These are phyloP conservation scores for Colletotrichum orchidophilum DNA, from an alignment of 2,329 filamentous ascomycete genomes.

Conservation along the genomic window DNA sequence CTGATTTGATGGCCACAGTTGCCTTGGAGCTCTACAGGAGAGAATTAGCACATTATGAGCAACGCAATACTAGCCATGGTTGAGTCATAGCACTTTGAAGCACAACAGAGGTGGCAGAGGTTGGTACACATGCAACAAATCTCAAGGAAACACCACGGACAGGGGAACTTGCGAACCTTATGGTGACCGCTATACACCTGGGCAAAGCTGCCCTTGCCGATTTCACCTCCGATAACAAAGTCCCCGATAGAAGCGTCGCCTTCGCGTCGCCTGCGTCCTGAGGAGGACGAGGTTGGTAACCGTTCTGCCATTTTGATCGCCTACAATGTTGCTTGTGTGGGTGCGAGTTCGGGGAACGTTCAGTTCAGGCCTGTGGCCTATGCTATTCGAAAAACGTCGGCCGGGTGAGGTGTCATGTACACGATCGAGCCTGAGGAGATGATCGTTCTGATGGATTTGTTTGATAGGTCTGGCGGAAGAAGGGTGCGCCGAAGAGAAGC, in stretches of 20 bases:
- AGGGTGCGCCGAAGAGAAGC: constrained; percentile 34
- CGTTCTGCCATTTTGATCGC: constrained; percentile 50
- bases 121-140: neutral
- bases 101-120: neutral
- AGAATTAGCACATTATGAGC: constrained; percentile 1
- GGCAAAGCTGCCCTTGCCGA: constrained; percentile 97
- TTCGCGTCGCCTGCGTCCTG: constrained; percentile 44
- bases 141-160: constrained; percentile 16
- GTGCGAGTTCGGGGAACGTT: constrained; percentile 39
- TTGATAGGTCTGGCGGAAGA: neutral
- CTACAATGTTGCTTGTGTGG: constrained; percentile 44
- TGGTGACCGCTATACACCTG: constrained; percentile 91
- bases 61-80: neutral
- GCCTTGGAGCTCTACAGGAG: constrained; percentile 74
- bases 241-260: constrained; percentile 64
- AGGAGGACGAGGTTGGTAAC: constrained; percentile 47
- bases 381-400: constrained; percentile 45
- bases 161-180: constrained; percentile 67
- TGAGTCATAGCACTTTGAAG: neutral
- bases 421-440: constrained; percentile 35
- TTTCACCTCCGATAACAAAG: constrained; percentile 86
- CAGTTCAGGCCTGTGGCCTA: constrained; percentile 29
- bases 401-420: constrained; percentile 51
- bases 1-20: constrained; percentile 95
- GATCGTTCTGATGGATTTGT: neutral